These are phyloP conservation scores for Trichosporon ovoides DNA, from an alignment of 1,284 basidiomycete species.

Conservation along the genomic window DNA sequence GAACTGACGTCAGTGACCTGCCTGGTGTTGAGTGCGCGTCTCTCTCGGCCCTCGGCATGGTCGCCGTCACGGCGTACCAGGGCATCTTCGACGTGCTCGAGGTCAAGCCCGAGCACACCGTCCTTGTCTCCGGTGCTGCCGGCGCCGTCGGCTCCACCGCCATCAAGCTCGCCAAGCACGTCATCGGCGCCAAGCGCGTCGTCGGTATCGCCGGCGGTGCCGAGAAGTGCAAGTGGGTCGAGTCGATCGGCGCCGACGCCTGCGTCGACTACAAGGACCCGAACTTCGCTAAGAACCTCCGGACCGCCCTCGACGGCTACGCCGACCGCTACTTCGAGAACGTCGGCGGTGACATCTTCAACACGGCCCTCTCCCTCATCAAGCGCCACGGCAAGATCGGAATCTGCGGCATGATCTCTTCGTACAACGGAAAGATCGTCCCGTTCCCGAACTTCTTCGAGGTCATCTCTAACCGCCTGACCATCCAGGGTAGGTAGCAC, in stretches of 20 bases:
- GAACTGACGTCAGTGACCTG: slow-evolving; percentile 10
- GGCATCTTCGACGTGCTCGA: slow-evolving; percentile 43
- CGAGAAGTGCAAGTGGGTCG: slow-evolving; percentile 52
- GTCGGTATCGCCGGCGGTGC: slow-evolving; percentile 53
- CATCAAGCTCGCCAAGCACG: slow-evolving; percentile 45
- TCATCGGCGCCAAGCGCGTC: slow-evolving; percentile 50
- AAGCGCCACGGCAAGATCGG: slow-evolving; percentile 49
- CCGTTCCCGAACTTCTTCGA: slow-evolving; percentile 30
- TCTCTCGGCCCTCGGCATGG: slow-evolving; percentile 34
- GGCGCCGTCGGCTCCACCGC: slow-evolving; percentile 38
- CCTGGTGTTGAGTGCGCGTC: slow-evolving; percentile 21
- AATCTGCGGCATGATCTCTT: slow-evolving; percentile 45
- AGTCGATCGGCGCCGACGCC: slow-evolving; percentile 51
- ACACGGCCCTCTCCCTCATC: slow-evolving; percentile 39
- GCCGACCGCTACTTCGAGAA: slow-evolving; percentile 47
- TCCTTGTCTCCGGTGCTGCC: slow-evolving; percentile 32
- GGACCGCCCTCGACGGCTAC: slow-evolving; percentile 34
- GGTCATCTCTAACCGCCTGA: slow-evolving; percentile 48
- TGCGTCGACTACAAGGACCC: slow-evolving; percentile 53
- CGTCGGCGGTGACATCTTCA: slow-evolving; percentile 49
- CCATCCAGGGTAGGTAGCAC: slow-evolving; percentile 39
- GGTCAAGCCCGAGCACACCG: slow-evolving; percentile 42
- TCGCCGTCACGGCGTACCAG: slow-evolving; percentile 39
- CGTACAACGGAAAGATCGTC: slow-evolving; percentile 23
- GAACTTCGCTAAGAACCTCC: slow-evolving; percentile 28